Conservation (phyloP, 345 rosid genomes). For the Melastoma malabathricum region DNA sequence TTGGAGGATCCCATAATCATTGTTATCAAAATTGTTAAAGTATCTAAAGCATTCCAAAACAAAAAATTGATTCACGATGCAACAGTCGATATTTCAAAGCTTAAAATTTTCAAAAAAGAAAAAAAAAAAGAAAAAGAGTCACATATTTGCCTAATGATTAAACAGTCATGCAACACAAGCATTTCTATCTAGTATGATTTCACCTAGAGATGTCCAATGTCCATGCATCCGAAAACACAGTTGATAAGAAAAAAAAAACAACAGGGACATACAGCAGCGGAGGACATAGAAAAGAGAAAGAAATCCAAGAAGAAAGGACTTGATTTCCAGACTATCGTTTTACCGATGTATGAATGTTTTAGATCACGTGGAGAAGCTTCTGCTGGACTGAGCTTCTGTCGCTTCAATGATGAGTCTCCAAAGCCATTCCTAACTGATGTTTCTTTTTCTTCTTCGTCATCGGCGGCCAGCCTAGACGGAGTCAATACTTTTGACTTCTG, state of each 20-base stretch:
- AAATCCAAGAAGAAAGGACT: background rate
- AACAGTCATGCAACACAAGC: too few species aligned
- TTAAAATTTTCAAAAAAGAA: too few species aligned
- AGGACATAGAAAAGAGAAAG: background rate
- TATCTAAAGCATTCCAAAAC: too few species aligned
- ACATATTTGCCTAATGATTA: background rate
- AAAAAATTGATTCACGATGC: too few species aligned
- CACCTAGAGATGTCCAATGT: too few species aligned
- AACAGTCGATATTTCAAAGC: too few species aligned
- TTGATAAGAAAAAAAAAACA: too few species aligned
- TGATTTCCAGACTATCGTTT: constrained; percentile 13
- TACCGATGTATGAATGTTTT: constrained; percentile 66
- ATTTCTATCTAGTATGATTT: too few species aligned
- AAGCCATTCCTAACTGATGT: constrained; percentile 28
- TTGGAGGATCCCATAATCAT: too few species aligned
- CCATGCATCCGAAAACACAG: too few species aligned
- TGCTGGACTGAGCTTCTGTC: constrained; percentile 49
- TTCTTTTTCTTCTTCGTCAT: constrained; percentile 70
- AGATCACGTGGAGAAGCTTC: constrained; percentile 32
- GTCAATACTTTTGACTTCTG: constrained; percentile 88
- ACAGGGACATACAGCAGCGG: too few species aligned
- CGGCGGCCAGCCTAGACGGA: constrained; percentile 64
- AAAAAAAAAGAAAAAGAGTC: background rate
- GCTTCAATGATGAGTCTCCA: constrained; percentile 40
- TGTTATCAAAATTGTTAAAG: too few species aligned